Evolutionary conservation across 148 eudicot genomes (phyloP).

Genomic region (Diospyros lotus): DNA sequence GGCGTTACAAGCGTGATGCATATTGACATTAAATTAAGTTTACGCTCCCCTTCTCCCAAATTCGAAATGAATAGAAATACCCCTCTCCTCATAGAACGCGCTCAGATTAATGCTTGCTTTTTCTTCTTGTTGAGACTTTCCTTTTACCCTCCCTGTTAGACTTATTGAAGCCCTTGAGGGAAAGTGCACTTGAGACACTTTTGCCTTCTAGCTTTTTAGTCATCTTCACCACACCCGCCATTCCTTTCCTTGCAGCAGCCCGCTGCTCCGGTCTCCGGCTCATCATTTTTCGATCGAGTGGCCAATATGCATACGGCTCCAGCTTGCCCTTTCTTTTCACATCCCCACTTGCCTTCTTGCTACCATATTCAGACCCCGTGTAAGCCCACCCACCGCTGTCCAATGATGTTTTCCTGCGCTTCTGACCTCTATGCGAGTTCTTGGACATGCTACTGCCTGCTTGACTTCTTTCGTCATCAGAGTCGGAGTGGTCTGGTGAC

Average conservation of each 20-base stretch:
- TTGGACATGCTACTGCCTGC: conserved; percentile 36
- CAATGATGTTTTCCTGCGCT: conserved; percentile 50
- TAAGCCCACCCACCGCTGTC: conserved; percentile 77
- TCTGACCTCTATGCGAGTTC: conserved; percentile 32
- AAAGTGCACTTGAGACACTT: conserved; percentile 65
- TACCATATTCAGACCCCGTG: conserved; percentile 75
- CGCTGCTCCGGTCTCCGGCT: conserved; percentile 87
- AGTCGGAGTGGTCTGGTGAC: conserved; percentile 31
- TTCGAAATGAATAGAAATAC: too few species aligned
- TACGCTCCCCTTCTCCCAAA: too few species aligned
- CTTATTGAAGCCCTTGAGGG: conserved; percentile 35
- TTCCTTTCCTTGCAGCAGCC: conserved; percentile 89
- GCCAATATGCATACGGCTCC: conserved; percentile 99
- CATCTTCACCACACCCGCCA: conserved; percentile 77
- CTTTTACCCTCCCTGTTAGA: conserved; percentile 30
- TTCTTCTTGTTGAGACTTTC: not conserved
- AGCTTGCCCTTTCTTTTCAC: conserved; percentile 82
- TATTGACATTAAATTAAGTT: too few species aligned
- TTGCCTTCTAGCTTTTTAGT: conserved; percentile 78
- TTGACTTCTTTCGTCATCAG: conserved; percentile 51
- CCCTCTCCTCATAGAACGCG: too few species aligned
- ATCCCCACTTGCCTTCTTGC: conserved; percentile 89
- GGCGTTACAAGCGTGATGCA: too few species aligned
- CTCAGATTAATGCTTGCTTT: too few species aligned
- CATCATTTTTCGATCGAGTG: conserved; percentile 89